Evolutionary conservation across 176 grass and related monocot species (phyloP), one percentile per base, ranked within the genome.

Genomic region (Thinopyrum elongatum): DNA sequence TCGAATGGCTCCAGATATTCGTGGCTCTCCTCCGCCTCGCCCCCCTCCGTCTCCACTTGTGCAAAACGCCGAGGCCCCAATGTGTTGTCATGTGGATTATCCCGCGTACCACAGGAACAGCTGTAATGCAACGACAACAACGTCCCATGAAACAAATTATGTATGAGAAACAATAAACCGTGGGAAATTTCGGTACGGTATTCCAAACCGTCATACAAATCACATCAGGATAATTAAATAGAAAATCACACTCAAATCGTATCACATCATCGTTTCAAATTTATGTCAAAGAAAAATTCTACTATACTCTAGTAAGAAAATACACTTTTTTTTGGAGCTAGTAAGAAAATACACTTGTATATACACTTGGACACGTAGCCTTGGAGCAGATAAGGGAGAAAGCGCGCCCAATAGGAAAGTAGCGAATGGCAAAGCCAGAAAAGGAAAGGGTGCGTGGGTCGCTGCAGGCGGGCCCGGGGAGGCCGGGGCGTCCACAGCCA

Each of bases 401-500:
- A 85, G 36, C 41, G 30, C 72, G 3, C 2, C 34, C 34, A 70
- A 70, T 58, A 22, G 39, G 39, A 2, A 51, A 47, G 39, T n/a
- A n/a, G n/a, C n/a, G n/a, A n/a, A n/a, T n/a, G n/a, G n/a, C n/a
- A n/a, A n/a, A n/a, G 53, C 53, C 19, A 9, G 7, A 5, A 49
- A 51, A 36, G 34, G 27, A 34, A 36, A 23, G 2, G 49, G 13
- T 1, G 46, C 3, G 13, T 7, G 21, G 2, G 46, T 61, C 23
- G 0, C 86, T 88, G 76, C 57, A 14, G 4, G 80, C 61, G 89
- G 89, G 22, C 27, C 83, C 47, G 6, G 10, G 0, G 26, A 1
- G 15, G 21, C 41, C 46, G 33, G 86, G 7, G 55, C 39, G 2
- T 71, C 29, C 65, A 25, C 39, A 89, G 90, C 90, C 90, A 89